A percentile compares a stretch with the other conserved stretches of the same genome.
These are phyloP conservation scores for Trichoderma sp. DNA, from an alignment of 2,329 filamentous ascomycete species.

Conservation along the genomic window DNA sequence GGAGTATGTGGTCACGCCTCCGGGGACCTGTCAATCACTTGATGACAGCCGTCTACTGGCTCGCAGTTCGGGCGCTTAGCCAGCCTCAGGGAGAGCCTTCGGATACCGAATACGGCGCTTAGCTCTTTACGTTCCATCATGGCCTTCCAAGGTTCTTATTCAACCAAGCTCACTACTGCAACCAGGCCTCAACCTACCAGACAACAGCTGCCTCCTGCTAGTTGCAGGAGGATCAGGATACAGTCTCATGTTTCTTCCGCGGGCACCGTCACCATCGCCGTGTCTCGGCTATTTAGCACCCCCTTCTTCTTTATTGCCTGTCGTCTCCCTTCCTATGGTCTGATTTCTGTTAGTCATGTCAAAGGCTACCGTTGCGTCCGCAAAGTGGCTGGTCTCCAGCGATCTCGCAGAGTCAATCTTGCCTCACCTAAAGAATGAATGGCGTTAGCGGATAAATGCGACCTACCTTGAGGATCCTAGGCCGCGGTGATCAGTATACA, in stretches of 20 bases:
- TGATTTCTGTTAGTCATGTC: neutral
- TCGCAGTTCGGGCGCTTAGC: slow-evolving; percentile 1
- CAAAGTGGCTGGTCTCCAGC: neutral
- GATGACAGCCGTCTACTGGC: neutral
- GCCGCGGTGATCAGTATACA: neutral
- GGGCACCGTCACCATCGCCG: neutral
- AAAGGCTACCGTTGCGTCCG: neutral
- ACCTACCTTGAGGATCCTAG: slow-evolving; percentile 5
- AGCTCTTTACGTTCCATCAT: neutral
- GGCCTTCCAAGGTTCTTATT: neutral
- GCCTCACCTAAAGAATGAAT: slow-evolving; percentile 10
- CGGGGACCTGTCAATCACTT: slow-evolving; percentile 1
- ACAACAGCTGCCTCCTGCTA: neutral
- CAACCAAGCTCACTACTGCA: neutral
- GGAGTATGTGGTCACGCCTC: slow-evolving; percentile 16
- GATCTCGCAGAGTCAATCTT: slow-evolving; percentile 11
- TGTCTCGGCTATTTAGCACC: slow-evolving; percentile 14
- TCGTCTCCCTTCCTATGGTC: neutral
- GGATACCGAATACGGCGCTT: neutral
- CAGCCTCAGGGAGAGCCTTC: neutral
- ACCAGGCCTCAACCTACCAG: neutral
- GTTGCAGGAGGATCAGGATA: neutral
- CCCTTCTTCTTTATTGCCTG: neutral
- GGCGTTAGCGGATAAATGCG: slow-evolving; percentile 4
- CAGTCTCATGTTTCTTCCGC: neutral